Conservation (phyloP, 139 green algal species). For the Raphidocelis subcapitata region DNA sequence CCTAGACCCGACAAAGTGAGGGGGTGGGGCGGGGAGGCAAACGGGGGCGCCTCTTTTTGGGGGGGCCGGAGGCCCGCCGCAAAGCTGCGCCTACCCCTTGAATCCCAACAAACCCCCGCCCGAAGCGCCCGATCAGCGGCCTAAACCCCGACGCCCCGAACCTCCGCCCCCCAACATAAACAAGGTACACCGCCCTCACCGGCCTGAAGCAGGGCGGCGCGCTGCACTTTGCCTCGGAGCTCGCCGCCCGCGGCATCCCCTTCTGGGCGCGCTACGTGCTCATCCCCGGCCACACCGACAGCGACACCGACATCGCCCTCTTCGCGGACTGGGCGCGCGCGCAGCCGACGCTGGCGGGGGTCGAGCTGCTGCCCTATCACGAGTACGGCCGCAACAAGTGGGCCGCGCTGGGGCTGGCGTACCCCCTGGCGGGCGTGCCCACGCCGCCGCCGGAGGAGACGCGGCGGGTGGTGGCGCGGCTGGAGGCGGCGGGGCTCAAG, state of each 20-base stretch:
- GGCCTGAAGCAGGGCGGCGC: slow-evolving; percentile 45
- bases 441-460: slow-evolving; percentile 34
- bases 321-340: slow-evolving; percentile 3
- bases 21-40: too few relatives aligned
- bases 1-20: slow-evolving; percentile 42
- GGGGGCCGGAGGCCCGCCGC: too few relatives aligned
- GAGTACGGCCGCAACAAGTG: slow-evolving; percentile 67
- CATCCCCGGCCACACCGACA: slow-evolving; percentile 21
- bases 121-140: too few relatives aligned
- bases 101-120: too few relatives aligned
- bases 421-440: slow-evolving; percentile 45
- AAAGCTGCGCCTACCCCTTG: too few relatives aligned
- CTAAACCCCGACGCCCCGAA: too few relatives aligned
- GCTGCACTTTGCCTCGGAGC: slow-evolving; percentile 54
- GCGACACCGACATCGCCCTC: slow-evolving; percentile 1
- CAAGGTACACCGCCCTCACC: slow-evolving; percentile 29
- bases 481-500: slow-evolving; percentile 29
- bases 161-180: too few relatives aligned
- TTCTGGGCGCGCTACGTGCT: slow-evolving; percentile 49
- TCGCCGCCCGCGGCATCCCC: slow-evolving; percentile 43
- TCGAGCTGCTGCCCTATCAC: slow-evolving; percentile 78
- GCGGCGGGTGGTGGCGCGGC: slow-evolving; percentile 11
- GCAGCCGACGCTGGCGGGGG: slow-evolving; percentile 37
- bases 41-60: too few relatives aligned
- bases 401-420: slow-evolving; percentile 46